Base-by-base conservation (phyloP, 441 rosid genomes). In the Eutrema salsugineum region DNA sequence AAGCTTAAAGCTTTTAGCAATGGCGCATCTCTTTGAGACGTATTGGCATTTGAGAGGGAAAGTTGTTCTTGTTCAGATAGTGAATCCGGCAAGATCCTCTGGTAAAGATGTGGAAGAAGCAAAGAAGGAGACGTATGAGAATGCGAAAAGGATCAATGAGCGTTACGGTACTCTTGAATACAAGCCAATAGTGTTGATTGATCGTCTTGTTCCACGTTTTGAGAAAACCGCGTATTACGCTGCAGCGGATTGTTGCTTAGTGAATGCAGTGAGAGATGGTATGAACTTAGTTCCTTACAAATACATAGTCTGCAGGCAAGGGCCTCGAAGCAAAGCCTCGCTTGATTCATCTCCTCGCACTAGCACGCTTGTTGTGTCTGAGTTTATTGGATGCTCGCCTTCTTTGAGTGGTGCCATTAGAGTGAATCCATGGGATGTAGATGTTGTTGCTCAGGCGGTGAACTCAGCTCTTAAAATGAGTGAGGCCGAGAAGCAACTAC, bases 351-450 rank as follows among this genome's bases (percentile, higher is more conserved):
- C 46, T 0, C 75, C 75, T 0, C 11, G 57, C 6, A 70, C 36
- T 0, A 70, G 75, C 6, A 35, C 39, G 0, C 59, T 70, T 15
- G 75, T 70, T 35, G 75, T 58, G 5, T 70, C 75, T 10, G 75
- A 70, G 66, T 70, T 70, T 49, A 59, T 70, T 11, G 67, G 75
- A 51, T 70, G 75, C 42, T 70, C 75, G 1, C 75, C 75, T 49
- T 70, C 75, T 20, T 14, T 70, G 47, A 70, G 75, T 14, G 75
- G 75, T 16, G 75, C 75, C 8, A 58, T 70, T 15, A 62, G 75
- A 5, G 66, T 70, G 44, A 70, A 59, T 28, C 67, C 75, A 11
- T 70, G 75, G 75, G 57, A 70, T 49, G 67, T 70, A 22, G 75
- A 38, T 20, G 75, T 42, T 2, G 57, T 50, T 11, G 75, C 75